Evolutionary conservation across 169 alveolate species (phyloP).

Genomic region (Plasmodium ovale): DNA sequence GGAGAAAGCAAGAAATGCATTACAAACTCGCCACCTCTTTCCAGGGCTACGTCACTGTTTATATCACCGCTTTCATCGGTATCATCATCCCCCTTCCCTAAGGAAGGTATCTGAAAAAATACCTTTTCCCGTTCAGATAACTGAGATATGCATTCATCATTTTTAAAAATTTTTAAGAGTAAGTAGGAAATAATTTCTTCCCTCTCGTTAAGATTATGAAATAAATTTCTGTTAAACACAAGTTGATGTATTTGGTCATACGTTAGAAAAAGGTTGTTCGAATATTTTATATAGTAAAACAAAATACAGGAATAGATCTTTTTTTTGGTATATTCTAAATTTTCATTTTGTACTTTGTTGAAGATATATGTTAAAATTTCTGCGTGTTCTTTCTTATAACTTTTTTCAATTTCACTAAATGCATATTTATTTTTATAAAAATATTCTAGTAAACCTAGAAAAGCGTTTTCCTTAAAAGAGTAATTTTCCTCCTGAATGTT

Average conservation of each 20-base stretch:
- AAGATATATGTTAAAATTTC: conserved; percentile 23
- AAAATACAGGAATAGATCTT: conserved; percentile 17
- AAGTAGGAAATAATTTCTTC: conserved; percentile 56
- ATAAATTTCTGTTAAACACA: conserved; percentile 36
- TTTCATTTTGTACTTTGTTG: conserved; percentile 9
- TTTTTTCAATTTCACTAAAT: not conserved
- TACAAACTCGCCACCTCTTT: not conserved
- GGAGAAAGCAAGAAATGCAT: conserved; percentile 15
- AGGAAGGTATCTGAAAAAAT: not conserved
- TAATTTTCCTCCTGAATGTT: conserved; percentile 34
- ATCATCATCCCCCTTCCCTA: not conserved
- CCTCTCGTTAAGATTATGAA: conserved; percentile 21
- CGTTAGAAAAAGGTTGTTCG: conserved; percentile 16
- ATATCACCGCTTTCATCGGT: not conserved
- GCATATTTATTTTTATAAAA: conserved; percentile 46
- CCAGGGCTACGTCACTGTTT: not conserved
- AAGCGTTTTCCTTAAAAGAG: conserved; percentile 55
- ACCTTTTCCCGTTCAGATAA: conserved; percentile 11
- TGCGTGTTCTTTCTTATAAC: conserved; percentile 21
- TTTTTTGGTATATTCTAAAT: conserved; percentile 32
- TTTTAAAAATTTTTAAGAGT: conserved; percentile 14
- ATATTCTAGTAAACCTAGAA: conserved; percentile 19
- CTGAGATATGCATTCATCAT: conserved; percentile 23
- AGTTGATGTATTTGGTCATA: conserved; percentile 46
- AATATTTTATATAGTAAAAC: conserved; percentile 54